Conservation (phyloP, 179 eudicot genomes). For the Camellia oleifera region DNA sequence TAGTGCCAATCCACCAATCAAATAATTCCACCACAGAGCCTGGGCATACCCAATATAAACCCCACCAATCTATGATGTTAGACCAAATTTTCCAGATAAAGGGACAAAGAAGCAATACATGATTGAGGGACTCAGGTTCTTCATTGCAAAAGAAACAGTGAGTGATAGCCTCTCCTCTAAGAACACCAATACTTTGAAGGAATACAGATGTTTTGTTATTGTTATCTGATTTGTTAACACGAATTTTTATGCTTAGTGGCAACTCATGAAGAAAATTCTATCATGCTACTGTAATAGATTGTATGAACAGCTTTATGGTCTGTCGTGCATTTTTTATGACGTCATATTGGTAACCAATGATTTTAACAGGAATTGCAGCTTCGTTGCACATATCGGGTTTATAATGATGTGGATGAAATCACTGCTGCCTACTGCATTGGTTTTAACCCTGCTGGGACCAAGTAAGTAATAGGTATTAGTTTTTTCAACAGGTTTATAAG, state of each 20-base stretch:
- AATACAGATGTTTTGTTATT: neutral
- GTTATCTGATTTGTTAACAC: neutral
- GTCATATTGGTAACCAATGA: neutral
- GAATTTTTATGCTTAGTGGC: conserved; percentile 5
- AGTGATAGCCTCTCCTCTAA: no score
- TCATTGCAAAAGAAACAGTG: no score
- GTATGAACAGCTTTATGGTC: neutral
- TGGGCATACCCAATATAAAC: no score
- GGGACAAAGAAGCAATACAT: no score
- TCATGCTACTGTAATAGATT: neutral
- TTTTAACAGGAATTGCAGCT: conserved; percentile 47
- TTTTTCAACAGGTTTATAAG: neutral
- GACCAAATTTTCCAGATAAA: neutral
- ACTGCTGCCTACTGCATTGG: conserved; percentile 91
- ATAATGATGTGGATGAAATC: conserved; percentile 97
- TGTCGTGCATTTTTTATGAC: neutral
- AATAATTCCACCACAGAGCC: no score
- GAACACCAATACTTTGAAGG: no score
- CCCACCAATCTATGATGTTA: no score
- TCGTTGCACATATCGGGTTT: conserved; percentile 97
- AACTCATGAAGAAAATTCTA: conserved; percentile 4
- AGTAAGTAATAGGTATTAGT: conserved; percentile 43
- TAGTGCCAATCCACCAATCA: no score
- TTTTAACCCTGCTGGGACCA: conserved; percentile 79
- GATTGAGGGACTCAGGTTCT: no score